A percentile compares a stretch with the other conserved stretches of the same genome.
These are phyloP conservation scores for Penicillium thymicola DNA, from an alignment of 2,329 filamentous ascomycete species.

Conservation along the genomic window DNA sequence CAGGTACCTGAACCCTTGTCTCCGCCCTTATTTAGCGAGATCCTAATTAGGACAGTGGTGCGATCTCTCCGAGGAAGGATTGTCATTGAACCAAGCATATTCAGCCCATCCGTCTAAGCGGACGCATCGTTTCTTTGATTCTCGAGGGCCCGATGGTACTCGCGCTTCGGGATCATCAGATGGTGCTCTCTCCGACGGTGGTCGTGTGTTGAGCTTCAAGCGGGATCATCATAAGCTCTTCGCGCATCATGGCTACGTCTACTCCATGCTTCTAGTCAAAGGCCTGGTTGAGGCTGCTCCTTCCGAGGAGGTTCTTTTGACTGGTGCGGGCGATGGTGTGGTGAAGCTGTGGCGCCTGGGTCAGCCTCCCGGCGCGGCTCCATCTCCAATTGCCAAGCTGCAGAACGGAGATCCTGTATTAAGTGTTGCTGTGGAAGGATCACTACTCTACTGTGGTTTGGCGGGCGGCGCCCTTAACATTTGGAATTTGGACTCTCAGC, in stretches of 20 bases:
- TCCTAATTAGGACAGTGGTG: constrained; percentile 62
- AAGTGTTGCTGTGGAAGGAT: constrained; percentile 80
- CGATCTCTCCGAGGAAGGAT: constrained; percentile 61
- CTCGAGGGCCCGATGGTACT: constrained; percentile 75
- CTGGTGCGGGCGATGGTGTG: constrained; percentile 87
- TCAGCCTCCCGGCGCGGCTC: constrained; percentile 57
- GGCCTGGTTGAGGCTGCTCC: constrained; percentile 68
- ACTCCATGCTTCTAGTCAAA: constrained; percentile 85
- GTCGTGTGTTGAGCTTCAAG: constrained; percentile 74
- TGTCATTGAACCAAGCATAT: constrained; percentile 61
- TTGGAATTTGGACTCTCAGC: constrained; percentile 93
- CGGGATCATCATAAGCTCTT: constrained; percentile 78
- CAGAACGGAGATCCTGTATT: constrained; percentile 66
- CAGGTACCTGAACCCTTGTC: constrained; percentile 49
- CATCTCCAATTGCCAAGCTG: constrained; percentile 66
- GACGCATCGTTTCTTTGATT: constrained; percentile 90
- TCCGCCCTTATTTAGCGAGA: neutral
- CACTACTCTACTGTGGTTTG: constrained; percentile 88
- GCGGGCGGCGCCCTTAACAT: constrained; percentile 85
- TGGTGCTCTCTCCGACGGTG: constrained; percentile 52
- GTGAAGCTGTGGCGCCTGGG: constrained; percentile 88
- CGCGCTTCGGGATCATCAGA: constrained; percentile 67
- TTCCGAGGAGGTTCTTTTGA: constrained; percentile 72
- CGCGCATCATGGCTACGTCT: constrained; percentile 92
- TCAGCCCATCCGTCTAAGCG: constrained; percentile 70